Conservation (phyloP, 108 stramenopile species). For the Cyclotella choctawhatcheeana region DNA sequence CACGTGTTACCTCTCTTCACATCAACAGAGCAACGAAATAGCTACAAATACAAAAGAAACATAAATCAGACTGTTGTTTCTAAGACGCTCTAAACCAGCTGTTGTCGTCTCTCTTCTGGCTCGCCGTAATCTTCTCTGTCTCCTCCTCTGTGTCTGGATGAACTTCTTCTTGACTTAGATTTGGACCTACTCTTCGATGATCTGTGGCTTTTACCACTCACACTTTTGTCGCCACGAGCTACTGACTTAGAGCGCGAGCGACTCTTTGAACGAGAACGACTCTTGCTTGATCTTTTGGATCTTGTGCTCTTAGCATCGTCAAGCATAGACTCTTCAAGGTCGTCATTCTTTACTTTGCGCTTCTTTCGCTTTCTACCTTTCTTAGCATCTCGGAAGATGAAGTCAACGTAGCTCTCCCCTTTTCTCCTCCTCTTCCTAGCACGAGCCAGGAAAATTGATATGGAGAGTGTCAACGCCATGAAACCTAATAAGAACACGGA, state of each 20-base stretch:
- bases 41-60: background rate
- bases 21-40: too few relatives aligned
- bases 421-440: slow-evolving; percentile 82
- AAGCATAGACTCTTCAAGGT: slow-evolving; percentile 71
- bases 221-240: slow-evolving; percentile 6
- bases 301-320: slow-evolving; percentile 31
- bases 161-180: slow-evolving; percentile 16
- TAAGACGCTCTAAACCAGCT: slow-evolving; percentile 1
- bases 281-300: slow-evolving; percentile 15
- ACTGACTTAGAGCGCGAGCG: slow-evolving; percentile 14
- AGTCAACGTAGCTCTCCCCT: slow-evolving; percentile 84
- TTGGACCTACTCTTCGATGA: slow-evolving; percentile 26
- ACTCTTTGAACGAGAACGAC: slow-evolving; percentile 18
- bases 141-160: background rate
- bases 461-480: slow-evolving; percentile 80
- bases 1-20: too few relatives aligned
- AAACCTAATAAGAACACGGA: slow-evolving; percentile 76
- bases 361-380: slow-evolving; percentile 58
- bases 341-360: slow-evolving; percentile 45
- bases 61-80: slow-evolving; percentile 11
- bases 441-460: slow-evolving; percentile 85
- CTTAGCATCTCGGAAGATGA: slow-evolving; percentile 80
- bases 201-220: slow-evolving; percentile 2
- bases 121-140: slow-evolving; percentile 2
- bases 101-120: slow-evolving; percentile 8